Evolutionary conservation across 176 grass and related monocot species (phyloP).

Genomic region (Eragrostis curvula): DNA sequence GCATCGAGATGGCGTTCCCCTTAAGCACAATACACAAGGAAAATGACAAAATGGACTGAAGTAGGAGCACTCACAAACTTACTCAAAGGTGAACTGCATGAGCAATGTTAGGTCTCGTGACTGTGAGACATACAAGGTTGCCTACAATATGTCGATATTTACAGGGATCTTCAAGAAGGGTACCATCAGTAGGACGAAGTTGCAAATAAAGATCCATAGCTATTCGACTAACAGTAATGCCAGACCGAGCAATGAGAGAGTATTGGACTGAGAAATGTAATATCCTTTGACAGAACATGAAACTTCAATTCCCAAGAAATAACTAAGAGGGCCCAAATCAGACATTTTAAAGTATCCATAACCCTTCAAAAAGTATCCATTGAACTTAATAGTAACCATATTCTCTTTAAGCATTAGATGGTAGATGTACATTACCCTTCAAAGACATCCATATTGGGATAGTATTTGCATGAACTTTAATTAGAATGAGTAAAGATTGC

Average conservation of each 20-base stretch:
- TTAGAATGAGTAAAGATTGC: too few species aligned
- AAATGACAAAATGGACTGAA: not conserved
- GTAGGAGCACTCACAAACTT: not conserved
- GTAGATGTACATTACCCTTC: too few species aligned
- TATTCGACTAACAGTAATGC: not conserved
- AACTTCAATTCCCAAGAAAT: too few species aligned
- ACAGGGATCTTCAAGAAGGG: not conserved
- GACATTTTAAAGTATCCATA: too few species aligned
- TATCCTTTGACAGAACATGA: too few species aligned
- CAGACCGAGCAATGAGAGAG: not conserved
- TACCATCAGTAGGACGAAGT: not conserved
- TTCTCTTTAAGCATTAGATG: too few species aligned
- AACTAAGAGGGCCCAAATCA: too few species aligned
- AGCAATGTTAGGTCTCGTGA: not conserved
- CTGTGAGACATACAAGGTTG: not conserved
- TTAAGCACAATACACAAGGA: not conserved
- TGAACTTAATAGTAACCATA: too few species aligned
- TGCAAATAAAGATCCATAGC: not conserved
- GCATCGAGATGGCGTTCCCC: not conserved
- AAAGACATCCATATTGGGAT: too few species aligned
- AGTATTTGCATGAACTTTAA: too few species aligned
- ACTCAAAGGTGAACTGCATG: not conserved
- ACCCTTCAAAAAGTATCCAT: too few species aligned
- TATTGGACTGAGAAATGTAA: not conserved
- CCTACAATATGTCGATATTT: not conserved